Percentiles rank a stretch among this genome's conserved stretches.
phyloP scores from a whole-genome alignment of 179 eudicot species.

The Carnegiea gigantea region DNA sequence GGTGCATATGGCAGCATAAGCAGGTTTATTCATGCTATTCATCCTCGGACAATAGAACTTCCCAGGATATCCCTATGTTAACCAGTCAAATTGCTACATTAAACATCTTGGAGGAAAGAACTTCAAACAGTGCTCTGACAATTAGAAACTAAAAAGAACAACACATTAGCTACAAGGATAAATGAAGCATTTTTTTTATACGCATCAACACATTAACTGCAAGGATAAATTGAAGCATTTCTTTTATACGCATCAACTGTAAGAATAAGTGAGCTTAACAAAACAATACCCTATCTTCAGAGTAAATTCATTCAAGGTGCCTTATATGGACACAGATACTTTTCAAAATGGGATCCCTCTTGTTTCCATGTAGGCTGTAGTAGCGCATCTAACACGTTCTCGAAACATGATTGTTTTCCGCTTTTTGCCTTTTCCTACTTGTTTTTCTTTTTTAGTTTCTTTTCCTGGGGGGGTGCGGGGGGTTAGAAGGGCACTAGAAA shows the following conservation, averaged over 20 bases:
- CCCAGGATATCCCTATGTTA: slow-evolving; percentile 90
- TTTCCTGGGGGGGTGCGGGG: too few relatives aligned
- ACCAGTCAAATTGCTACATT: background rate
- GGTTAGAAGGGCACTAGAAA: too few relatives aligned
- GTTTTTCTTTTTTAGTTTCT: too few relatives aligned
- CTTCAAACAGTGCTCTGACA: background rate
- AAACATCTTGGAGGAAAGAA: background rate
- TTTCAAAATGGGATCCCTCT: background rate
- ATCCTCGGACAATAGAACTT: slow-evolving; percentile 97
- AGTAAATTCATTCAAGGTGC: background rate
- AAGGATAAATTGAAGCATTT: background rate
- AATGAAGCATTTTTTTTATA: background rate
- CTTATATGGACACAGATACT: background rate
- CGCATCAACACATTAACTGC: background rate
- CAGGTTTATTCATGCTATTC: slow-evolving; percentile 99
- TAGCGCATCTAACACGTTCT: background rate
- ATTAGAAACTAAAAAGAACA: background rate
- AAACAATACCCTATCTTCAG: background rate
- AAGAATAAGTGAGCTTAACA: background rate
- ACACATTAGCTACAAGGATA: background rate
- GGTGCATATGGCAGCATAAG: slow-evolving; percentile 94
- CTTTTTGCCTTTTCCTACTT: too few relatives aligned
- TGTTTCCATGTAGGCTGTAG: background rate
- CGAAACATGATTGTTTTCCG: too few relatives aligned
- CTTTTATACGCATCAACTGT: background rate